Percentiles rank a stretch among this genome's conserved stretches.
These are phyloP conservation scores for Naganishia vaughanmartiniae DNA, from an alignment of 768 basidiomycete species.

Conservation along the genomic window DNA sequence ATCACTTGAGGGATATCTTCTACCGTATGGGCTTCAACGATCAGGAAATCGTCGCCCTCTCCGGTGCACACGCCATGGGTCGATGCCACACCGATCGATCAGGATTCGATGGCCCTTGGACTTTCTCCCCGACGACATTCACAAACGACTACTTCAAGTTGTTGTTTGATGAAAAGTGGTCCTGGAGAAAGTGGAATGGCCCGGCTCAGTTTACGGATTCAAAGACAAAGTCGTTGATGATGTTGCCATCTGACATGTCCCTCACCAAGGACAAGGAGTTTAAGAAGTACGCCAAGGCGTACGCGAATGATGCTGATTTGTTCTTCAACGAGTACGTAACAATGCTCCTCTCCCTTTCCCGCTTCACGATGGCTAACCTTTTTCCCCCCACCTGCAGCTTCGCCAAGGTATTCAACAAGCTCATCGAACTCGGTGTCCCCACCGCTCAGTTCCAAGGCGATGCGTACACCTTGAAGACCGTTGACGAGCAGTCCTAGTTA, in stretches of 20 bases:
- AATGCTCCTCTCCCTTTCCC: neutral
- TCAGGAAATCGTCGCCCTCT: constrained; percentile 93
- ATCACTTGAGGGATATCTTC: constrained; percentile 85
- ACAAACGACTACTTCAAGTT: constrained; percentile 85
- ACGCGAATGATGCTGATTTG: constrained; percentile 75
- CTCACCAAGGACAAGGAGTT: constrained; percentile 86
- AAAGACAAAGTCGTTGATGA: constrained; percentile 83
- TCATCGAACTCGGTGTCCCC: constrained; percentile 94
- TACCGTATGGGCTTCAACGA: constrained; percentile 96
- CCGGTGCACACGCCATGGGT: constrained; percentile 91
- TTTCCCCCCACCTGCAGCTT: constrained; percentile 60
- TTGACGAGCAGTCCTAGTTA: constrained; percentile 54
- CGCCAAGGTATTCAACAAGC: constrained; percentile 68
- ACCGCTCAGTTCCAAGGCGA: constrained; percentile 70
- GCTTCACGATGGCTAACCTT: neutral
- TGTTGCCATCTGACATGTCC: constrained; percentile 91
- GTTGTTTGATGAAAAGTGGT: constrained; percentile 77
- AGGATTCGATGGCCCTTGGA: constrained; percentile 56
- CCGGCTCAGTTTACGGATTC: constrained; percentile 94
- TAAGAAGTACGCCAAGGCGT: constrained; percentile 81
- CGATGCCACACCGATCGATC: constrained; percentile 73
- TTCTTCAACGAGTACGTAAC: constrained; percentile 88
- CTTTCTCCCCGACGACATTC: constrained; percentile 84
- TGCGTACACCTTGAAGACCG: constrained; percentile 68
- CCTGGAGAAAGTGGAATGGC: constrained; percentile 71